Evolutionary conservation across 192 early-diverging fungal species (phyloP), one percentile per base, ranked within the genome.

Genomic region (Mortierella hygrophila): DNA sequence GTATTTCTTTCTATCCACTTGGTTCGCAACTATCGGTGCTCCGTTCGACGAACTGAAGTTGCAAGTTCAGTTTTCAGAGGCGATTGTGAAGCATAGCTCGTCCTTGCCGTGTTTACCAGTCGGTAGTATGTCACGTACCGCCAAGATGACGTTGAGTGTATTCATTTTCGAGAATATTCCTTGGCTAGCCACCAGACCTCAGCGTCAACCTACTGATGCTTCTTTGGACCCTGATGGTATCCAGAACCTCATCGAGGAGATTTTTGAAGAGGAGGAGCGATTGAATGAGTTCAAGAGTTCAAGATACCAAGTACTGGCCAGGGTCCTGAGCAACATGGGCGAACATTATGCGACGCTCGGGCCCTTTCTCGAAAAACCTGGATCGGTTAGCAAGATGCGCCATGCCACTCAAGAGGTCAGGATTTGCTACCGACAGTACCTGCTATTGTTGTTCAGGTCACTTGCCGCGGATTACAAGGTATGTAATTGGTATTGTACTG

Each of bases 281-380:
- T 7, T 74, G 2, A 55, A 78, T 6, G 74, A 86, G 65, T 78
- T 86, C 46, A 86, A 76, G 35, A 70, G 70, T 29, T 54, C 72
- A 26, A 76, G 84, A 29, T 37, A 49, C 40, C 73, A 86, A 6
- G 1, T 86, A 21, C 11, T 86, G 16, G 75, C 49, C 18, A 79
- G 74, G 35, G 79, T 74, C 10, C 60, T 86, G 6, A 70, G 75
- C 26, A 86, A 86, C 47, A 86, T 86, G 10, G 79, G 84, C 23
- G 84, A 86, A 18, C 79, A 81, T 35, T 86, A 81, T 41, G 37
- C 70, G 11, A 26, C 11, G 49, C 11, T 78, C 10, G 3, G 10
- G 26, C 9, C 60, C n/a, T 6, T 32, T 26, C 26, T 63, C 29
- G 26, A 29, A 8, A 63, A 15, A 0, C 47, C 47, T 0, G 47